Evolutionary conservation across 73 alveolate genomes (phyloP).

Genomic region (Symbiodinium natans): DNA sequence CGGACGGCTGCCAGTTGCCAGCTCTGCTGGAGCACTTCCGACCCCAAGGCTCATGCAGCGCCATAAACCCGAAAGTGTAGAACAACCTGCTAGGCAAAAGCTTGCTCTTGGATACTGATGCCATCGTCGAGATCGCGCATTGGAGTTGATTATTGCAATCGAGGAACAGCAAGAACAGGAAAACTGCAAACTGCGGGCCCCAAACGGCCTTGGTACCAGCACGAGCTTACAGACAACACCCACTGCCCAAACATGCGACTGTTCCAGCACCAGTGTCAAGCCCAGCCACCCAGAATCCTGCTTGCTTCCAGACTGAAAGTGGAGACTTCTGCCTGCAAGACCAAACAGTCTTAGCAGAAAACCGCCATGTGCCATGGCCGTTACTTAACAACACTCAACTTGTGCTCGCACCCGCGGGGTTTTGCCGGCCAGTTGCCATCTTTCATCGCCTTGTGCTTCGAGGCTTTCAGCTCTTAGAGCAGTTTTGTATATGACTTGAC

Average conservation of each 20-base stretch:
- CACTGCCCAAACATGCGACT: no score
- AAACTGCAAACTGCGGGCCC: constrained; percentile 59
- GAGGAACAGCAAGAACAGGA: constrained; percentile 37
- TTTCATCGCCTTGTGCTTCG: neutral
- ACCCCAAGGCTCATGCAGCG: constrained; percentile 8
- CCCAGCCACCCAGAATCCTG: neutral
- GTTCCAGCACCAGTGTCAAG: neutral
- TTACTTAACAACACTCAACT: no score
- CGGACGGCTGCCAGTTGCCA: no score
- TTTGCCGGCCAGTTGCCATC: neutral
- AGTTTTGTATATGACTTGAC: no score
- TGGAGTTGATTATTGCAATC: neutral
- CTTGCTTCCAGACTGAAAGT: neutral
- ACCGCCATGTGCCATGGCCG: no score
- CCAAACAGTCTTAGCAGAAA: no score
- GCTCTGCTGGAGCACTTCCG: neutral
- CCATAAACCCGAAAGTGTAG: constrained; percentile 67
- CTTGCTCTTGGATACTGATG: neutral
- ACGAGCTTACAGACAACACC: no score
- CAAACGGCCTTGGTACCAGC: constrained; percentile 22
- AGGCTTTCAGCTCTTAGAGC: no score
- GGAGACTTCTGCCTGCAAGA: neutral
- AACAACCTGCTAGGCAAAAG: constrained; percentile 33
- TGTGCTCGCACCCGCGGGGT: neutral
- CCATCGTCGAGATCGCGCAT: no score